Conservation (phyloP, 2,329 filamentous ascomycete genomes). For the Lomentospora prolificans region DNA sequence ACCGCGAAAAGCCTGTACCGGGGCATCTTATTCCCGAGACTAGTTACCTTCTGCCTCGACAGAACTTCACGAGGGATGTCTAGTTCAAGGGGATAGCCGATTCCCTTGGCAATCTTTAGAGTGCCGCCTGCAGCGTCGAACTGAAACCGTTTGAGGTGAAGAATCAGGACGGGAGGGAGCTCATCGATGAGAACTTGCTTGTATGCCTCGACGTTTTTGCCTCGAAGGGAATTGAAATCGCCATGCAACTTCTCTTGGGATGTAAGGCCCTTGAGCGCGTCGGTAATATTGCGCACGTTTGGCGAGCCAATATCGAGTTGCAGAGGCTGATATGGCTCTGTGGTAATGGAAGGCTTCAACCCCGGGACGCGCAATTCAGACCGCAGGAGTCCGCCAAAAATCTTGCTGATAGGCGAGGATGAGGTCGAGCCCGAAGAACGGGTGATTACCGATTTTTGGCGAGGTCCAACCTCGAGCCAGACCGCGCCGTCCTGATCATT, state of each 20-base stretch:
- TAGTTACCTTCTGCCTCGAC: conserved; percentile 61
- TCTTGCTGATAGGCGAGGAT: conserved; percentile 81
- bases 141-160: conserved; percentile 95
- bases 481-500: conserved; percentile 36
- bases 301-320: conserved; percentile 89
- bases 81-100: conserved; percentile 88
- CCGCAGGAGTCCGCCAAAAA: conserved; percentile 84
- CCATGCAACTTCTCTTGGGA: conserved; percentile 76
- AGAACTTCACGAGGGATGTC: conserved; percentile 90
- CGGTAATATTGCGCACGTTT: conserved; percentile 80
- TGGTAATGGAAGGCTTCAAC: conserved; percentile 79
- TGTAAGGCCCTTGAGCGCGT: conserved; percentile 79
- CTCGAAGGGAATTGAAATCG: conserved; percentile 71
- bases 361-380: conserved; percentile 84
- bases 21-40: conserved; percentile 58
- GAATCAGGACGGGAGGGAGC: conserved; percentile 80
- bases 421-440: conserved; percentile 69
- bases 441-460: conserved; percentile 79
- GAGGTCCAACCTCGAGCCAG: conserved; percentile 93
- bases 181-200: conserved; percentile 95
- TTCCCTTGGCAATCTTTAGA: conserved; percentile 97
- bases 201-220: conserved; percentile 66
- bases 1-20: conserved; percentile 82
- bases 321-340: conserved; percentile 87
- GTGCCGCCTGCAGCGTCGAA: conserved; percentile 83